phyloP scores from a whole-genome alignment of 1,284 basidiomycete species.

The Naganishia albida region DNA sequence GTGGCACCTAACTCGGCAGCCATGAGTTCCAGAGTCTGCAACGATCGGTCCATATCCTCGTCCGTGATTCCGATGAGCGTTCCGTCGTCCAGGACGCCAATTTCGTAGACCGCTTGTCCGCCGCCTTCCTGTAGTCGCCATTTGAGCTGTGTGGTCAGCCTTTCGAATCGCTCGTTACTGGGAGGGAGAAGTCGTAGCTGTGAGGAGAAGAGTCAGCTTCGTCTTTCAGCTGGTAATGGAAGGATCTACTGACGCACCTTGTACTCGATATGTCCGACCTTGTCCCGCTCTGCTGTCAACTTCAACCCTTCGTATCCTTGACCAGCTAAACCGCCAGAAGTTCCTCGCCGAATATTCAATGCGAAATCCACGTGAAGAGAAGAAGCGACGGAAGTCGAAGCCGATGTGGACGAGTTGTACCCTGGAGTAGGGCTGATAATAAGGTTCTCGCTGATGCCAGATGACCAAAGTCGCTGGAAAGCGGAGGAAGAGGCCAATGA shows the following conservation, averaged over 20 bases:
- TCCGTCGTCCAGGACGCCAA: constrained; percentile 82
- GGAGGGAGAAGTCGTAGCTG: constrained; percentile 37
- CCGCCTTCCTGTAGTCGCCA: constrained; percentile 90
- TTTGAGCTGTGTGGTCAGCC: constrained; percentile 86
- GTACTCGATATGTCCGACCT: constrained; percentile 55
- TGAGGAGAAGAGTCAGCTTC: background rate
- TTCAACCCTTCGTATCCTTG: constrained; percentile 34
- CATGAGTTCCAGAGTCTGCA: constrained; percentile 86
- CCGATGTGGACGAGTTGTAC: constrained; percentile 7
- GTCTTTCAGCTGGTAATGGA: too few species aligned
- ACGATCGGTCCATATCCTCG: constrained; percentile 71
- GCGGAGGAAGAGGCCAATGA: constrained; percentile 11
- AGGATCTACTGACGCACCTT: constrained; percentile 45
- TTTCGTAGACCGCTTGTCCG: constrained; percentile 88
- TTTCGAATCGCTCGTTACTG: constrained; percentile 53
- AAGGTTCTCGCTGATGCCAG: constrained; percentile 15
- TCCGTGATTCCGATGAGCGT: constrained; percentile 76
- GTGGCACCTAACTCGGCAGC: constrained; percentile 86
- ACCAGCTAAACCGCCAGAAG: background rate
- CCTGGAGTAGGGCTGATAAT: constrained; percentile 13
- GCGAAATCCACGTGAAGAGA: background rate
- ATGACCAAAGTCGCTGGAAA: constrained; percentile 21
- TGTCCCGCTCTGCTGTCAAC: constrained; percentile 52
- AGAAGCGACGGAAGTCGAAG: constrained; percentile 17
- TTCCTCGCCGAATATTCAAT: background rate